A percentile compares a stretch with the other conserved stretches of the same genome.
phyloP scores from a whole-genome alignment of 148 eudicot species.

The Chenopodium album region DNA sequence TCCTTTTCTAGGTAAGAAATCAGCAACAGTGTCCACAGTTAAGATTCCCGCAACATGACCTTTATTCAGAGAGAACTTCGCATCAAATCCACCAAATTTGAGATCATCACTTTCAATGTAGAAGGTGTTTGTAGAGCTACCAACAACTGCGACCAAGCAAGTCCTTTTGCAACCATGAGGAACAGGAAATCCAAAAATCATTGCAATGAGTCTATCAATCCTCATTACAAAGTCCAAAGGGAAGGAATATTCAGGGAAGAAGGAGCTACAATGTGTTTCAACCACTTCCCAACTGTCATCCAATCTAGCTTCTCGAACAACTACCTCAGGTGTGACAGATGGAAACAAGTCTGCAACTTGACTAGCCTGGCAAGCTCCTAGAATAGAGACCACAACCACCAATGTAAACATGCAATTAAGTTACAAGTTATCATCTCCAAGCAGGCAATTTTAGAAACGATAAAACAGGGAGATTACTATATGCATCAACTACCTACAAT shows the following conservation, averaged over 20 bases:
- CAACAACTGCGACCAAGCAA: conserved; percentile 85
- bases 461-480: background rate
- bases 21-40: conserved; percentile 92
- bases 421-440: background rate
- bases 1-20: conserved; percentile 95
- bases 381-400: background rate
- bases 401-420: background rate
- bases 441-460: background rate
- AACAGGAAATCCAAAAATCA: conserved; percentile 69
- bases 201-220: conserved; percentile 72
- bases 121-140: conserved; percentile 47
- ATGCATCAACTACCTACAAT: background rate
- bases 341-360: conserved; percentile 82
- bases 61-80: conserved; percentile 57
- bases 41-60: conserved; percentile 88
- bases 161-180: conserved; percentile 84
- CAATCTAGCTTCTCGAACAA: conserved; percentile 89
- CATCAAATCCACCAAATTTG: conserved; percentile 72
- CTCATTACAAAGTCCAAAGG: conserved; percentile 84
- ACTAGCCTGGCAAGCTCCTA: conserved; percentile 79
- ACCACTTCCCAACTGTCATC: conserved; percentile 99
- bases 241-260: conserved; percentile 89
- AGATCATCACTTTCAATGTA: conserved; percentile 62
- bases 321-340: conserved; percentile 64
- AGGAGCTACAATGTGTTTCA: conserved; percentile 96